Base-by-base conservation (phyloP, 441 rosid species). In the Pelargonium citronellum region DNA sequence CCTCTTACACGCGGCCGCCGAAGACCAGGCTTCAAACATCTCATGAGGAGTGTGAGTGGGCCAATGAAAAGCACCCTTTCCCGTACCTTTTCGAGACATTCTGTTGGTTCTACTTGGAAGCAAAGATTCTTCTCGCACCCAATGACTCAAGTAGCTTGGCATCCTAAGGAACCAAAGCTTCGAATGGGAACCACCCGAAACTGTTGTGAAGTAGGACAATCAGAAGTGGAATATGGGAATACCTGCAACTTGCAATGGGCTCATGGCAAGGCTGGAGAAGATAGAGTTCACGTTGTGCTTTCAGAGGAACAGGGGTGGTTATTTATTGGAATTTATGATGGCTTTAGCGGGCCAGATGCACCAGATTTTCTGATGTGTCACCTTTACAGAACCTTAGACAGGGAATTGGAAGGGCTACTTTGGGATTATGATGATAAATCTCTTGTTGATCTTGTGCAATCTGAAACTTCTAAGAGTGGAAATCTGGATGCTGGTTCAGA, bases 181-280 rank as follows among this genome's bases (percentile, higher is more conserved):
- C 87, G 82, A 41, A 70, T 83, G 47, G 97, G 86, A 76, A 82
- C 80, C 78, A 80, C 85, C 11, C 79, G 79, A 46, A 87, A 80
- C 75, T 81, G 80, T 80, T 73, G 82, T 73, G 96, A 88, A 76
- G 84, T 75, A 63, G 83, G 84, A 55, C 76, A 84, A 34, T 83
- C 88, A 11, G 88, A 89, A 75, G 85, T 82, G 34, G 88, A 85
- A 62, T 83, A 81, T 70, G 77, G 79, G 53, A 84, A 81, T 73
- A 78, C 85, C 73, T 84, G 84, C 64, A 83, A 92, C 84, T 81
- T 92, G 82, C 98, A 92, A 75, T 92, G 98, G 98, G 98, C 98
- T 78, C 98, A 92, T 75, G 98, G 98, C 75, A 92, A 85, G 85
- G 98, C 98, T 57, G 98, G 98, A 62, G 98, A 92, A 83, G 98